These are phyloP conservation scores for Ogataea paraovalis DNA, from an alignment of 805 yeast species.

Conservation along the genomic window DNA sequence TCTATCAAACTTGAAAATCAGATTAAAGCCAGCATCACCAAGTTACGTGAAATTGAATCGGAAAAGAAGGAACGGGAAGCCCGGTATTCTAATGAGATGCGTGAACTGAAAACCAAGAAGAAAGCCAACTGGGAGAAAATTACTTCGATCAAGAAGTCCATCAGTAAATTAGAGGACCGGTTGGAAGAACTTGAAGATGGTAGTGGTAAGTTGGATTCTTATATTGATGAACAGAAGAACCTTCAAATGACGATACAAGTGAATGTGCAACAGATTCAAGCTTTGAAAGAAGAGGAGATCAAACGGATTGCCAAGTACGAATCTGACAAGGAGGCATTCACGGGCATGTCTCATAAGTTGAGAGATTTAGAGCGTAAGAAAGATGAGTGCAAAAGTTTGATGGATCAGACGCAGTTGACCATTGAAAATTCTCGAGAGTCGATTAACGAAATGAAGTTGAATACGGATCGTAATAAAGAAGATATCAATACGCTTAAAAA, in stretches of 20 bases:
- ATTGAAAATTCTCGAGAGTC: slow-evolving; percentile 16
- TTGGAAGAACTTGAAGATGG: slow-evolving; percentile 43
- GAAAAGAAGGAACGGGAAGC: slow-evolving; percentile 4
- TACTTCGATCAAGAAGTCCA: slow-evolving; percentile 15
- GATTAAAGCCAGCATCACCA: slow-evolving; percentile 8
- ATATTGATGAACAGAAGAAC: slow-evolving; percentile 32
- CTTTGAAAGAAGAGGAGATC: slow-evolving; percentile 17
- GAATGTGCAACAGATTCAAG: slow-evolving; percentile 18
- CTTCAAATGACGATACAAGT: slow-evolving; percentile 28
- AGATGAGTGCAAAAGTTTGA: slow-evolving; percentile 1
- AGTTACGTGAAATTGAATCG: slow-evolving; percentile 2
- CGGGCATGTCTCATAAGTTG: slow-evolving; percentile 9
- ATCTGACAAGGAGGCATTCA: slow-evolving; percentile 10
- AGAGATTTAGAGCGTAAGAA: slow-evolving; percentile 7
- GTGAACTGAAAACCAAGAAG: slow-evolving; percentile 4
- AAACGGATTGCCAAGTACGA: slow-evolving; percentile 7
- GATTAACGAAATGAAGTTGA: slow-evolving; percentile 10
- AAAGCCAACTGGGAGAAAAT: background rate
- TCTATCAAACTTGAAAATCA: slow-evolving; percentile 16
- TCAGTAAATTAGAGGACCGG: slow-evolving; percentile 34
- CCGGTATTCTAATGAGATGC: slow-evolving; percentile 12
- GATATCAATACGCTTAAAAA: slow-evolving; percentile 24
- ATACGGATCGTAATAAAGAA: slow-evolving; percentile 19
- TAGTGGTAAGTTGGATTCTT: slow-evolving; percentile 33
- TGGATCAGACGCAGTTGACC: slow-evolving; percentile 17